phyloP scores from a whole-genome alignment of 257 asterid species.

The Rauvolfia tetraphylla region DNA sequence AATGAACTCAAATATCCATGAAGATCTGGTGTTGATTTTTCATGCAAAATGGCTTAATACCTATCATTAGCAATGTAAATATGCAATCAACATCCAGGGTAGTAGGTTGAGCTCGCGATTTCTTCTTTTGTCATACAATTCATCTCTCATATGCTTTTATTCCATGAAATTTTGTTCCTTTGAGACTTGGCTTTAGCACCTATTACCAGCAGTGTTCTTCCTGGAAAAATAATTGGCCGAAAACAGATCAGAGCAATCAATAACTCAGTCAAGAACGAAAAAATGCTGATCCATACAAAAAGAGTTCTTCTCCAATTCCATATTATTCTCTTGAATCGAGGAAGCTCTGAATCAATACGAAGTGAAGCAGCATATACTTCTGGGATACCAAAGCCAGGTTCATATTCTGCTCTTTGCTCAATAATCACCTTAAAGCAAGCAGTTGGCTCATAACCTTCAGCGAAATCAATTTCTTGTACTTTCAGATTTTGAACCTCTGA shows the following conservation, averaged over 20 bases:
- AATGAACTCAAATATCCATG: not conserved
- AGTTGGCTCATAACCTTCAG: constrained; percentile 39
- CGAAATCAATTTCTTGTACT: constrained; percentile 30
- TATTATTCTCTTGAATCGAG: constrained; percentile 31
- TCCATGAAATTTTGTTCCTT: constrained; percentile 24
- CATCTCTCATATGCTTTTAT: not conserved
- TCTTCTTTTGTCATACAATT: constrained; percentile 38
- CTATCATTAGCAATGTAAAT: no score
- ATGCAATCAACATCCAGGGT: not conserved
- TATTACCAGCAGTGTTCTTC: constrained; percentile 15
- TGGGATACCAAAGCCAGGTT: constrained; percentile 51
- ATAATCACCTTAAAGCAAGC: constrained; percentile 37
- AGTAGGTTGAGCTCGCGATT: constrained; percentile 25
- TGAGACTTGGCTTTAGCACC: constrained; percentile 18
- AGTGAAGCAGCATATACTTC: constrained; percentile 46
- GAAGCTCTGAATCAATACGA: constrained; percentile 43
- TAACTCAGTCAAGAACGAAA: constrained; percentile 25
- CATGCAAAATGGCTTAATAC: not conserved
- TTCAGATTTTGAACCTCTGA: constrained; percentile 48
- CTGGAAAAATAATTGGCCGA: constrained; percentile 35
- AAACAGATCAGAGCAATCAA: constrained; percentile 25
- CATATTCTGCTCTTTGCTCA: constrained; percentile 50
- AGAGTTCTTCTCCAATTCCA: constrained; percentile 53
- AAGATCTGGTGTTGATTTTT: no score
- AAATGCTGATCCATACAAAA: constrained; percentile 48